Percentiles rank a stretch among this genome's conserved stretches.
Conservation (phyloP, 177 flowering plant genomes). For the Vitis hybrid region DNA sequence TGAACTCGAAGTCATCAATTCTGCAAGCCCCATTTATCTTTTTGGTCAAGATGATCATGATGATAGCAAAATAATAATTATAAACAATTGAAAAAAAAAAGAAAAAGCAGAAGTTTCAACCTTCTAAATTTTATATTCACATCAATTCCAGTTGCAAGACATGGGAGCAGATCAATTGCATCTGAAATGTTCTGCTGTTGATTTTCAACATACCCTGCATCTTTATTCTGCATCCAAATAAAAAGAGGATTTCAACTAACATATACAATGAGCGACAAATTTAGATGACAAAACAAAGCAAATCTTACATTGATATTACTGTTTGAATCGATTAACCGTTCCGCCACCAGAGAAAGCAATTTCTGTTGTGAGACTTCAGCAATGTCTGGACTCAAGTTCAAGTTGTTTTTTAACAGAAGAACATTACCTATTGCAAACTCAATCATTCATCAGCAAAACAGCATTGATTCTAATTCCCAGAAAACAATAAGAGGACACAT, state of each 20-base stretch:
- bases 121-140: slow-evolving; percentile 86
- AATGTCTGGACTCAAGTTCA: slow-evolving; percentile 67
- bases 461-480: background rate
- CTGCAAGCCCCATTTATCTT: slow-evolving; percentile 36
- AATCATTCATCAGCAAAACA: background rate
- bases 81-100: background rate
- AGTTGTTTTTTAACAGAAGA: slow-evolving; percentile 66
- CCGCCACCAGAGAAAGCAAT: slow-evolving; percentile 83
- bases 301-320: slow-evolving; percentile 66
- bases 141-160: slow-evolving; percentile 94
- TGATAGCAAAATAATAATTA: background rate
- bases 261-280: background rate
- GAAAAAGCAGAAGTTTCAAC: slow-evolving; percentile 26
- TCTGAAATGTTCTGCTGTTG: slow-evolving; percentile 89
- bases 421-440: slow-evolving; percentile 66
- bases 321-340: slow-evolving; percentile 82
- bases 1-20: slow-evolving; percentile 93
- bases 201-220: slow-evolving; percentile 80
- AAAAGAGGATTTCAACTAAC: slow-evolving; percentile 1
- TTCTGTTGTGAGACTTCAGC: slow-evolving; percentile 81
- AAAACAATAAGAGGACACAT: background rate
- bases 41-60: background rate
- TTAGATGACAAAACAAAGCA: background rate
- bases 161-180: slow-evolving; percentile 87
- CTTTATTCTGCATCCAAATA: slow-evolving; percentile 62